These are phyloP conservation scores for Primulina huaijiensis DNA, from an alignment of 257 asterid species.

Conservation along the genomic window DNA sequence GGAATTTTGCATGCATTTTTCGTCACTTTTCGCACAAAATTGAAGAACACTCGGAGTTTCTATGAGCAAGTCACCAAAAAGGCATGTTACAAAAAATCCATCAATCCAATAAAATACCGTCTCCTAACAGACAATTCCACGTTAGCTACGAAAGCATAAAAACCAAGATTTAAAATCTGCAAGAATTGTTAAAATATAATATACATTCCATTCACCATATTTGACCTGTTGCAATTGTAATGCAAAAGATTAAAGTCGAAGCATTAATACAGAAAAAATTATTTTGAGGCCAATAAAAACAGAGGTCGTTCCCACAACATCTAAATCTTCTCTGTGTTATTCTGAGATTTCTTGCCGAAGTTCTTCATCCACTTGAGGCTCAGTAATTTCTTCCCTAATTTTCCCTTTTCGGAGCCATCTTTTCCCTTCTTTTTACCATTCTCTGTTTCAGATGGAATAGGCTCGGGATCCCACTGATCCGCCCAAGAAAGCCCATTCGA, in stretches of 20 bases:
- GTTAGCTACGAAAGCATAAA: background rate
- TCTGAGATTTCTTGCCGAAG: background rate
- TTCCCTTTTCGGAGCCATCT: conserved; percentile 37
- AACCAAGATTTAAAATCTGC: background rate
- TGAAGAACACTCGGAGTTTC: background rate
- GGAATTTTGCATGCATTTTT: background rate
- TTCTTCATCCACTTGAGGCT: background rate
- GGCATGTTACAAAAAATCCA: no score
- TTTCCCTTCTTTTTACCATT: conserved; percentile 31
- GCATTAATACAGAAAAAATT: background rate
- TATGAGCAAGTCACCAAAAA: no score
- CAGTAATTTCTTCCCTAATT: conserved; percentile 43
- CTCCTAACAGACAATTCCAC: background rate
- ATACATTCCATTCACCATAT: background rate
- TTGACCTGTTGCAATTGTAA: background rate
- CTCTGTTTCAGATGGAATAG: conserved; percentile 43
- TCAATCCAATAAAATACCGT: no score
- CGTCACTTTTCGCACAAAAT: no score
- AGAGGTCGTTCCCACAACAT: background rate
- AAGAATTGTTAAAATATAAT: background rate
- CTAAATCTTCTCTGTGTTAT: background rate
- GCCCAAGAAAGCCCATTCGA: conserved; percentile 87
- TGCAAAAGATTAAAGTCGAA: background rate
- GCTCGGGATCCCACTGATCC: conserved; percentile 92
- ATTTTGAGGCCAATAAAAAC: background rate